Evolutionary conservation across 768 basidiomycete genomes (phyloP).

Genomic region (Lactarius akahatsu): DNA sequence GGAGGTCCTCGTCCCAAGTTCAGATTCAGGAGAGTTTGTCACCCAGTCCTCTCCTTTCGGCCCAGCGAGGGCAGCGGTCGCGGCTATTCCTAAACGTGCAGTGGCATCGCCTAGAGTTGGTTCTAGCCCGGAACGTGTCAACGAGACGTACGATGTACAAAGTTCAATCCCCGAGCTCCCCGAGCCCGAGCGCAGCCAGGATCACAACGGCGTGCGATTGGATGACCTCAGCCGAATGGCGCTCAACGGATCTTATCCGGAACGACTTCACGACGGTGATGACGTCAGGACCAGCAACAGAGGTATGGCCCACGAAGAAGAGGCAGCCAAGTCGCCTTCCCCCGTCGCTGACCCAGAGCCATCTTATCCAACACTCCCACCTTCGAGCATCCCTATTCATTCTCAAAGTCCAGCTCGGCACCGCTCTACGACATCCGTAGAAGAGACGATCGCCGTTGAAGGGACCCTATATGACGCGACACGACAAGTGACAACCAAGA

Average conservation of each 20-base stretch:
- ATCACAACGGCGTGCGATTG: background rate
- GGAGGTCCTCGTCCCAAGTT: conserved; percentile 24
- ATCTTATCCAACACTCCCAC: conserved; percentile 12
- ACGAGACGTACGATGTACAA: background rate
- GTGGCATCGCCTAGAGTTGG: background rate
- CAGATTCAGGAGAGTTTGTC: conserved; percentile 16
- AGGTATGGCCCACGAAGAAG: background rate
- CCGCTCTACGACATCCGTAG: conserved; percentile 3
- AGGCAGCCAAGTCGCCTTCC: background rate
- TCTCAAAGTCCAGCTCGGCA: conserved; percentile 12
- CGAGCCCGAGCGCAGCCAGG: conserved; percentile 6
- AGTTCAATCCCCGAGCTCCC: background rate
- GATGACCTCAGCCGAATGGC: conserved; percentile 14
- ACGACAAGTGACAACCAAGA: background rate
- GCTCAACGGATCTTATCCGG: conserved; percentile 9
- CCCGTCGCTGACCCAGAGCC: background rate
- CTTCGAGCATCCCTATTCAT: conserved; percentile 21
- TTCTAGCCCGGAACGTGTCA: conserved; percentile 2
- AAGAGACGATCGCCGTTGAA: conserved; percentile 3
- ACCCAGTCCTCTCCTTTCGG: background rate
- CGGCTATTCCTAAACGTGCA: background rate
- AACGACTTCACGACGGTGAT: background rate
- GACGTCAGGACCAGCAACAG: background rate
- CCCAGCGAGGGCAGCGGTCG: background rate
- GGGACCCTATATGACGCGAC: background rate